Base-by-base conservation (phyloP, 805 yeast species). In the Pichia heedii region DNA sequence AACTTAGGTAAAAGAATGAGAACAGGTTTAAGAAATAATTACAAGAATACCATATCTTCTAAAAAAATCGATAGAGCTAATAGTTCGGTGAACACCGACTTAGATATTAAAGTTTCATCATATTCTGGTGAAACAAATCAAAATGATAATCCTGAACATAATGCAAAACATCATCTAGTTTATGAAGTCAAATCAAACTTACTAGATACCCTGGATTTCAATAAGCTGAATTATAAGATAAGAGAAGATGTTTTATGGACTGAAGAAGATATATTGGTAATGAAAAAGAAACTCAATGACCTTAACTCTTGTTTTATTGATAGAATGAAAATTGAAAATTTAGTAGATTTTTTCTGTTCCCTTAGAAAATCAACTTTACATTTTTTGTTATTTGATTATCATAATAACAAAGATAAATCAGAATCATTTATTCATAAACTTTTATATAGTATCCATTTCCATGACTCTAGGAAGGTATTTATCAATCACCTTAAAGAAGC, bases 401-500 rank as follows among this genome's bases (percentile, higher is more conserved):
- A 45, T 5, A 27, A 33, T 15, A 33, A 30, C 5, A 19, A 30
- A 4, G 10, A 43, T 4, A 41, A 46, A n/a, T 22, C 37, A 0
- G 22, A 41, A 6, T 37, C 45, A 20, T 55, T 54, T 56, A 16
- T 56, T 4, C 18, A 19, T 16, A 44, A 33, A 21, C 38, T 54
- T 10, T 33, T 52, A 1, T 26, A 27, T 7, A 40, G 49, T 7
- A 33, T 58, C 4, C 50, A 52, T 15, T 56, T 58, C 43, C 50
- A 52, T 26, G 58, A 57, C 18, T 58, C 63, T 3, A 46, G 43
- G 33, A 42, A 43, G n/a, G 33, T 50, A 16, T 52, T 56, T 38
- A 33, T 57, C 8, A 21, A 24, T 24, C 46, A 43, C 35, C 36
- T 42, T 4, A 42, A 37, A 20, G 5, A 26, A 16, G 16, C 18